Percentiles rank a stretch among this genome's conserved stretches.
These are phyloP conservation scores for Huntiella decipiens DNA, from an alignment of 2,329 filamentous ascomycete genomes.

Conservation along the genomic window DNA sequence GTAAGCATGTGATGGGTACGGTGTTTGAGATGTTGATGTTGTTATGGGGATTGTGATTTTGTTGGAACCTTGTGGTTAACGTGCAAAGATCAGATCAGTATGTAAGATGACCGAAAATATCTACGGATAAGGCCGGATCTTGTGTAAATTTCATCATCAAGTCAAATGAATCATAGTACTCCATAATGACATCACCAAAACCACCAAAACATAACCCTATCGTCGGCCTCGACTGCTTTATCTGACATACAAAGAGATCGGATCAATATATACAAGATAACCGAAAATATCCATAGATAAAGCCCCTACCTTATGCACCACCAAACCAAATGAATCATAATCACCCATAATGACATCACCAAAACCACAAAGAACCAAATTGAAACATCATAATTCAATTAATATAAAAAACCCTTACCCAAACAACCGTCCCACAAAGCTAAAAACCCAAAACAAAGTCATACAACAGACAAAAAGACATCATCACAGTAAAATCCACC, in stretches of 20 bases:
- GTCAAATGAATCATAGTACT: not conserved
- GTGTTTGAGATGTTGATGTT: no score
- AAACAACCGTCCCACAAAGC: not conserved
- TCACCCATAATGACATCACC: not conserved
- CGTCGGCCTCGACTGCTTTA: not conserved
- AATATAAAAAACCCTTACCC: not conserved
- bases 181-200: not conserved
- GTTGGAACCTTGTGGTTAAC: no score
- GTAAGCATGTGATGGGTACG: not conserved
- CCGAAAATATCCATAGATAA: no score
- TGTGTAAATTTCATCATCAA: no score
- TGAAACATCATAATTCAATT: not conserved
- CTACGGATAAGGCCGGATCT: no score
- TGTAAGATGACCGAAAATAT: no score
- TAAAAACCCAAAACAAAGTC: not conserved
- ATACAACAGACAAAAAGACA: constrained; percentile 3
- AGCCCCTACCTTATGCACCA: not conserved
- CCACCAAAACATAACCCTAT: not conserved
- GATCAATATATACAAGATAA: no score
- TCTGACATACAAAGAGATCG: not conserved
- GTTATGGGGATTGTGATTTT: no score
- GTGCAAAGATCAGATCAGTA: no score
- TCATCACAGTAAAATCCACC: not conserved
- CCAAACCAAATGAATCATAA: not conserved
- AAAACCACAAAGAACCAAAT: not conserved